Evolutionary conservation across 805 yeast genomes (phyloP), one percentile per base, ranked within the genome.

Genomic region (Starmerella tilneyi): DNA sequence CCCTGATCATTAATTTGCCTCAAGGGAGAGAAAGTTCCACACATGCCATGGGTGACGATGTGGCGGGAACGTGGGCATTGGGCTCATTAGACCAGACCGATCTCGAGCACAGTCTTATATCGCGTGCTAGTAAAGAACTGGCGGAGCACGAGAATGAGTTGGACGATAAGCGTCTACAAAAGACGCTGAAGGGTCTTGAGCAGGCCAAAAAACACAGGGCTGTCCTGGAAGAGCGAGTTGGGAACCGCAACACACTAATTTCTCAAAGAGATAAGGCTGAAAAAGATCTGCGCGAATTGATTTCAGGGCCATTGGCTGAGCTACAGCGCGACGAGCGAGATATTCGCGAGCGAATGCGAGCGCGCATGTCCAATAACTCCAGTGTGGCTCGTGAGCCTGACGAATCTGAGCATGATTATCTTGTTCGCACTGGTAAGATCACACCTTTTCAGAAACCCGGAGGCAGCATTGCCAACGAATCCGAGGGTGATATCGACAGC

Each of bases 341-440:
- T 24, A 79, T 80, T 53, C 60, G 63, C 46, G 69, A 56, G 24
- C 69, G 81, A 48, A 58, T 81, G 17, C 53, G 54, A 9, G 63
- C 63, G 0, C 50, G 66, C 13, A 23, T 23, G 5, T 15, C 11
- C 9, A 23, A 26, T 38, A 46, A 59, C 39, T n/a, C n/a, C n/a
- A 34, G 23, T 5, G 21, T 45, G 46, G 28, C 39, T 15, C 2
- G 44, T 5, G 40, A 3, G 6, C 76, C 81, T 0, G 82, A 74
- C n/a, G 97, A 92, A 57, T 64, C 85, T 0, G 82, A 81, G 57
- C 75, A 75, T 46, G 96, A 88, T 41, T 88, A 63, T 57, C 68
- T 92, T 49, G 75, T 92, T 0, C 71, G 98, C 52, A 88, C 89
- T 0, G 98, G 98, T 23, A 79, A 85, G 60, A 76, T 86, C 45